A percentile compares a stretch with the other conserved stretches of the same genome.
Conservation (phyloP, 805 yeast species). For the Yamadazyma paraphyllophila region DNA sequence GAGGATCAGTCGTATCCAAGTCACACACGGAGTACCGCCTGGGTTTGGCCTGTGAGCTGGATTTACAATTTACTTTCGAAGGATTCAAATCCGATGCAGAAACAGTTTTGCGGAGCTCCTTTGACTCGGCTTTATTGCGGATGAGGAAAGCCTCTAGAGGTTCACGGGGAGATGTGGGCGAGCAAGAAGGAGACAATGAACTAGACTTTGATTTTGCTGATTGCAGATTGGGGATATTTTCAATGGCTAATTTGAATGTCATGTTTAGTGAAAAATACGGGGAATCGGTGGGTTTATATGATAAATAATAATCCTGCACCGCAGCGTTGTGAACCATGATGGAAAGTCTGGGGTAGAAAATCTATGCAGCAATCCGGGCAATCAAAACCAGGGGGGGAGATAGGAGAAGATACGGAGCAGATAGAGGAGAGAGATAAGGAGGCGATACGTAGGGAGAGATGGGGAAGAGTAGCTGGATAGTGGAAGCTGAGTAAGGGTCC, state of each 20-base stretch:
- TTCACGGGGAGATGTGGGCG: constrained; percentile 3
- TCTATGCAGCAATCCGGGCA: no score
- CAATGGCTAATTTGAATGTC: constrained; percentile 6
- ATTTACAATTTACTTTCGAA: neutral
- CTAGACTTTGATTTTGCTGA: neutral
- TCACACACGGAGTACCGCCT: constrained; percentile 16
- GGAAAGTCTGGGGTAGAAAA: no score
- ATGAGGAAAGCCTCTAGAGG: constrained; percentile 7
- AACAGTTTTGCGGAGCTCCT: constrained; percentile 4
- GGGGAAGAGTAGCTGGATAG: no score
- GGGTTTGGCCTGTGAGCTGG: neutral
- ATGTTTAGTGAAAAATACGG: neutral
- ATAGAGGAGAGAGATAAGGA: no score
- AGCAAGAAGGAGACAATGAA: neutral
- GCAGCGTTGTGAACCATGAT: no score
- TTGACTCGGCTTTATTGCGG: neutral
- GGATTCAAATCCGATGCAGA: constrained; percentile 1
- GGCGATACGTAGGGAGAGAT: no score
- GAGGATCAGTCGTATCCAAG: constrained; percentile 8
- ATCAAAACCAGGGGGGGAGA: no score
- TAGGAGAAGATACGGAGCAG: no score
- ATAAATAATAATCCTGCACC: neutral
- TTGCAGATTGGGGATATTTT: neutral
- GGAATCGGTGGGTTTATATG: neutral
- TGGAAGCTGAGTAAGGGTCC: no score